Conservation (phyloP, 2,329 filamentous ascomycete species). For the Paraphoma chrysanthemicola region DNA sequence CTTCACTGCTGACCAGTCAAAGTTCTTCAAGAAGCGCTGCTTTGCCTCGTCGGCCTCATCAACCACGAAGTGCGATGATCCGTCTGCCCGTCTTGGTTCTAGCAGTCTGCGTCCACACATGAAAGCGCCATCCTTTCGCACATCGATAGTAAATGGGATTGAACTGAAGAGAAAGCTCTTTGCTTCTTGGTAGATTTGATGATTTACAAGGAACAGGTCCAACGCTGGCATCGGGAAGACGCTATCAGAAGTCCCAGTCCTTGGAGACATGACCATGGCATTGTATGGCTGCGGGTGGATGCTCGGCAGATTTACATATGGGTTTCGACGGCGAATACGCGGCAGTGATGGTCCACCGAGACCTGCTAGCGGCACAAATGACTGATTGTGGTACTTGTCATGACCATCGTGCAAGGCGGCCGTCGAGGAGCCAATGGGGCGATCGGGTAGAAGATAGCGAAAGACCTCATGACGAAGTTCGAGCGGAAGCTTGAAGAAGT, state of each 20-base stretch:
- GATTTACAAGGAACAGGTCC: constrained; percentile 33
- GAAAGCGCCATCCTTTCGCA: constrained; percentile 40
- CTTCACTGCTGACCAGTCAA: constrained; percentile 38
- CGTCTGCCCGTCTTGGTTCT: constrained; percentile 36
- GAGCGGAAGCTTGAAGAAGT: constrained; percentile 40
- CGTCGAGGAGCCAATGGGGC: constrained; percentile 33
- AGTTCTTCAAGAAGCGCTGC: constrained; percentile 33
- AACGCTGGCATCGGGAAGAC: constrained; percentile 26
- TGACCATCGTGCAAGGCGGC: constrained; percentile 11
- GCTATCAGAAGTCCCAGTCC: neutral
- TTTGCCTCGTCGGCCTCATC: constrained; percentile 24
- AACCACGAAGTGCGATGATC: constrained; percentile 21
- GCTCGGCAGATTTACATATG: neutral
- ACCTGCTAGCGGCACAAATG: neutral
- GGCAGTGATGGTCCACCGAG: neutral
- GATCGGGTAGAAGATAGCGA: constrained; percentile 36
- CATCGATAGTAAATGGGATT: constrained; percentile 38
- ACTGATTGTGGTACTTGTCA: neutral
- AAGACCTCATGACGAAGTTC: constrained; percentile 42
- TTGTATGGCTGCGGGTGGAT: neutral
- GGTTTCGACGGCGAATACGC: neutral
- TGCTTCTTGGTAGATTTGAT: constrained; percentile 34
- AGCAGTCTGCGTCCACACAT: constrained; percentile 43
- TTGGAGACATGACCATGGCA: neutral
- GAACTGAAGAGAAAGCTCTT: constrained; percentile 38